Conservation (phyloP, 495 filamentous ascomycete species). For the Hypoxylon lienhwacheense region DNA sequence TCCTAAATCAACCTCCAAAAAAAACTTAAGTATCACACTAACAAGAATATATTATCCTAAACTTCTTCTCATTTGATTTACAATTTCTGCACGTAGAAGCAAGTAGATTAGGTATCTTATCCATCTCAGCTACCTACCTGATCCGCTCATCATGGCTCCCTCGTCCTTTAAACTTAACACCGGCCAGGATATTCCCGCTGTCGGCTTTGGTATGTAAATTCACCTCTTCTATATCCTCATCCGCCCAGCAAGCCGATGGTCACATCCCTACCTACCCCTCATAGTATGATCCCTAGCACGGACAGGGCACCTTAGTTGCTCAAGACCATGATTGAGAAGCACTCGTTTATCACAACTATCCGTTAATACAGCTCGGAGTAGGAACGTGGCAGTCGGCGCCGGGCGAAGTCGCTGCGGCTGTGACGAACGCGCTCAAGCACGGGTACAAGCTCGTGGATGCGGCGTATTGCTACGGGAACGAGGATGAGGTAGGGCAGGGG, state of each 20-base stretch:
- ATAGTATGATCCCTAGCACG: not conserved
- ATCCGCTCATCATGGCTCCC: slow-evolving; percentile 47
- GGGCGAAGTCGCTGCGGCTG: slow-evolving; percentile 60
- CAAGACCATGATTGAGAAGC: no score
- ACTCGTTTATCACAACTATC: no score
- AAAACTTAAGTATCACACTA: not conserved
- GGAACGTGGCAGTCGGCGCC: slow-evolving; percentile 75
- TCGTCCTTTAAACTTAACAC: slow-evolving; percentile 73
- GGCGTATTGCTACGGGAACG: slow-evolving; percentile 63
- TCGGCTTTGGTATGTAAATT: slow-evolving; percentile 65
- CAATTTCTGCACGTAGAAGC: not conserved
- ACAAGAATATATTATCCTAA: slow-evolving; percentile 1
- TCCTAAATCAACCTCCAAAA: no score
- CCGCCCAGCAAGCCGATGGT: not conserved
- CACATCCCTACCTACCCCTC: no score
- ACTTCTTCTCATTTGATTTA: not conserved
- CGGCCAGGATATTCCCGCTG: slow-evolving; percentile 71
- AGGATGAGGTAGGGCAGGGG: slow-evolving; percentile 58
- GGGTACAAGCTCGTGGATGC: slow-evolving; percentile 69
- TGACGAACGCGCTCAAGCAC: slow-evolving; percentile 57
- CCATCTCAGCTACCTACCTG: not conserved
- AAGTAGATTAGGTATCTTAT: not conserved
- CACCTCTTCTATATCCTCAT: slow-evolving; percentile 1
- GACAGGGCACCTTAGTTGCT: no score
- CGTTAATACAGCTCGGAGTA: slow-evolving; percentile 27